Evolutionary conservation across 2,329 filamentous ascomycete genomes (phyloP).

Genomic region (Penicillium sp.): DNA sequence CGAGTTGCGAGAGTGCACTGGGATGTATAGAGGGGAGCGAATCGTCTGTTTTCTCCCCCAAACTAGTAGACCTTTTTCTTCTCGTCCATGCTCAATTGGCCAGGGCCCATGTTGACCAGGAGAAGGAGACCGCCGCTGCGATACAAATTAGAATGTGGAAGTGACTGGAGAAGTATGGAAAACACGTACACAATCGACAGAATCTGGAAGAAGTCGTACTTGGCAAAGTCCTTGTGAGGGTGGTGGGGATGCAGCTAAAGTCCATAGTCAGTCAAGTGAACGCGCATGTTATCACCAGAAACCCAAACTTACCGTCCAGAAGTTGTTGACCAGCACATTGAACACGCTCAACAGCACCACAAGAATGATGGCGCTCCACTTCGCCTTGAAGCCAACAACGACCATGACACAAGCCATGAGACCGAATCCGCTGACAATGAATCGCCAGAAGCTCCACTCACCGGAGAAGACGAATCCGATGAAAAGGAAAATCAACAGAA

Average conservation of each 20-base stretch:
- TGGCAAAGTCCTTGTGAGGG: conserved; percentile 99
- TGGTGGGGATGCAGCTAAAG: conserved; percentile 88
- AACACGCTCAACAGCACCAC: conserved; percentile 95
- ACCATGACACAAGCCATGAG: conserved; percentile 96
- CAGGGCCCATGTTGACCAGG: conserved; percentile 96
- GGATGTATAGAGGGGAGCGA: conserved; percentile 13
- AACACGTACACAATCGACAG: conserved; percentile 81
- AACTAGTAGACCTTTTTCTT: conserved; percentile 99
- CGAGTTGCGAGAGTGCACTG: conserved; percentile 1
- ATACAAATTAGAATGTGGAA: conserved; percentile 1
- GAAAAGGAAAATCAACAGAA: conserved; percentile 96
- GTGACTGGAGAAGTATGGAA: neutral
- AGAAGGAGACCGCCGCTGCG: conserved; percentile 80
- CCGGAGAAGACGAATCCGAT: conserved; percentile 94
- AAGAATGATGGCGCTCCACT: conserved; percentile 93
- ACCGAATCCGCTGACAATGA: conserved; percentile 79
- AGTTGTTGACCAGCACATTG: conserved; percentile 98
- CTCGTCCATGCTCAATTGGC: conserved; percentile 97
- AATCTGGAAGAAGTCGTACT: conserved; percentile 99
- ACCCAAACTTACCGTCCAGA: conserved; percentile 81
- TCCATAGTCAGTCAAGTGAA: conserved; percentile 16
- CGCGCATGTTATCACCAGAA: neutral
- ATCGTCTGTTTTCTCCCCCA: conserved; percentile 6
- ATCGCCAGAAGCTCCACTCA: conserved; percentile 84
- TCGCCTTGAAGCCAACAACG: conserved; percentile 98